Conservation (phyloP, 768 basidiomycete species). For the Russula earlei region DNA sequence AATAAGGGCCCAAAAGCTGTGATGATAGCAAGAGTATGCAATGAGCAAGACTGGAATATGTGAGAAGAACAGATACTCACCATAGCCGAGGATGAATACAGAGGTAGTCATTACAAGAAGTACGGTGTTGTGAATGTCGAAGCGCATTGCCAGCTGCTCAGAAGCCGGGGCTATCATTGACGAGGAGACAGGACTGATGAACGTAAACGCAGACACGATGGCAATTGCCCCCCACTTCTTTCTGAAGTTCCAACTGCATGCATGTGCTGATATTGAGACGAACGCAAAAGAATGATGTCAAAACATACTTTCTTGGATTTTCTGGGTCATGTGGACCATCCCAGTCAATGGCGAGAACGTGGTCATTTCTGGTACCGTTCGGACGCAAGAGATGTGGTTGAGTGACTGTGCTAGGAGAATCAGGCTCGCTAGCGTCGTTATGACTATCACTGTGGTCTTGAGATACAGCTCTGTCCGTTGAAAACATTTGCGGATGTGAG, state of each 20-base stretch:
- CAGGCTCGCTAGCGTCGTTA: neutral
- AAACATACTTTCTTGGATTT: constrained; percentile 12
- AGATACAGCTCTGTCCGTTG: neutral
- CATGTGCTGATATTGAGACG: neutral
- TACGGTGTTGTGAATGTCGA: constrained; percentile 43
- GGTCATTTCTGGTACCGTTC: neutral
- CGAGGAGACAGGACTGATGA: constrained; percentile 59
- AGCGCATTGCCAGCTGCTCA: constrained; percentile 38
- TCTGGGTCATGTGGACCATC: constrained; percentile 14
- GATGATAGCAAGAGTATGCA: neutral
- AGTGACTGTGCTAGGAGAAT: neutral
- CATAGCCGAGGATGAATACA: constrained; percentile 46
- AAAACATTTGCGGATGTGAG: neutral
- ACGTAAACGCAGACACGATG: constrained; percentile 54
- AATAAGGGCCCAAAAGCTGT: constrained; percentile 44
- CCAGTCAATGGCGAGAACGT: constrained; percentile 7
- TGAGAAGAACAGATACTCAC: constrained; percentile 26
- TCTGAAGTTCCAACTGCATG: constrained; percentile 8
- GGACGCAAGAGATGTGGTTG: neutral
- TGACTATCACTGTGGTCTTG: neutral
- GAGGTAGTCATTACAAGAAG: constrained; percentile 44
- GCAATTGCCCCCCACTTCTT: constrained; percentile 33
- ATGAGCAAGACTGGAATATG: neutral
- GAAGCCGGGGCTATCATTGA: constrained; percentile 67
- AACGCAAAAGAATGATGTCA: neutral